These are phyloP conservation scores for Adenanthera pavonina DNA, from an alignment of 306 rosid genomes.

Conservation along the genomic window DNA sequence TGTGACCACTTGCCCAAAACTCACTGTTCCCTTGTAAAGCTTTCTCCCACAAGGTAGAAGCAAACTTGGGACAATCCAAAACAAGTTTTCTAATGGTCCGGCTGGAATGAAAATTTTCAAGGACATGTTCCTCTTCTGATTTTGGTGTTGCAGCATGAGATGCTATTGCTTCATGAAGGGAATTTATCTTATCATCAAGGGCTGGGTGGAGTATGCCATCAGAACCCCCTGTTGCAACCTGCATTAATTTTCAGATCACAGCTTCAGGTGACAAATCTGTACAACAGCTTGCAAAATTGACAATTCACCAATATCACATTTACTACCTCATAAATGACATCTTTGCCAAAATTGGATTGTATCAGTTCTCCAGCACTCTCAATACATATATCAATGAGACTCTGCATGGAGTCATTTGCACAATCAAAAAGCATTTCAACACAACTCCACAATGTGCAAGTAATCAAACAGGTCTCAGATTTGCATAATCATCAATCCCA, in stretches of 20 bases:
- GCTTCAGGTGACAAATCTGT: neutral
- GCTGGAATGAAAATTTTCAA: constrained; percentile 88
- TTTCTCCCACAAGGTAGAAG: constrained; percentile 77
- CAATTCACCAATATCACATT: neutral
- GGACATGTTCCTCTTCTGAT: constrained; percentile 77
- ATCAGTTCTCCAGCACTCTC: constrained; percentile 72
- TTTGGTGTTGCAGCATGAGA: constrained; percentile 71
- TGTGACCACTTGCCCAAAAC: constrained; percentile 83
- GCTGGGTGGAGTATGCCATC: constrained; percentile 77
- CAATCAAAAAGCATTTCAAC: constrained; percentile 24
- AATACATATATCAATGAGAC: constrained; percentile 72
- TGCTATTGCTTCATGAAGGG: constrained; percentile 72
- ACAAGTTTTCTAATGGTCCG: constrained; percentile 83
- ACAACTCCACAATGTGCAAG: constrained; percentile 29
- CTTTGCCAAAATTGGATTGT: constrained; percentile 88
- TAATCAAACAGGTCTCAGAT: constrained; percentile 21
- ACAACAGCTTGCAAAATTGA: constrained; percentile 7
- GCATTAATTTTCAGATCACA: constrained; percentile 32
- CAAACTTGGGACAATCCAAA: constrained; percentile 82
- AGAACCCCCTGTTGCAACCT: constrained; percentile 83
- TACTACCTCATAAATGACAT: constrained; percentile 84
- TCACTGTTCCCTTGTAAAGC: constrained; percentile 81
- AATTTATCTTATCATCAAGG: constrained; percentile 68
- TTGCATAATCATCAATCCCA: constrained; percentile 29
- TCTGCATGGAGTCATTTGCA: constrained; percentile 55